phyloP scores from a whole-genome alignment of 257 asterid species.

The Asclepias syriaca region DNA sequence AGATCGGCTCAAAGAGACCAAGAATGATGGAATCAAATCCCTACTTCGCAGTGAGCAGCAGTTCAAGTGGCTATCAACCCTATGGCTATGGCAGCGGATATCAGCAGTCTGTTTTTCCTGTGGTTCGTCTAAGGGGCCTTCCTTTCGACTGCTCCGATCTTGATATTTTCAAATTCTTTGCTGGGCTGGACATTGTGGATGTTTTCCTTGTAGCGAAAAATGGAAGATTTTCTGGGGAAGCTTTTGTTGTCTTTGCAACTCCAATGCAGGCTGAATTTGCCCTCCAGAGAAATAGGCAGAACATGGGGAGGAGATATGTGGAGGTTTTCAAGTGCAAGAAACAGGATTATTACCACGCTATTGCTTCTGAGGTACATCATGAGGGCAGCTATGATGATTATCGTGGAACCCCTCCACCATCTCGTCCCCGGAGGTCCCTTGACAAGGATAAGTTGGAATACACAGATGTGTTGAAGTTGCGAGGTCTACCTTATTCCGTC shows the following conservation, averaged over 20 bases:
- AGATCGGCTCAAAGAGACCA: slow-evolving; percentile 99
- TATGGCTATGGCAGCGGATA: slow-evolving; percentile 43
- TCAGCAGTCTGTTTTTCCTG: slow-evolving; percentile 60
- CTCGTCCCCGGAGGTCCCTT: slow-evolving; percentile 63
- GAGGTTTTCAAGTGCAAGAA: slow-evolving; percentile 91
- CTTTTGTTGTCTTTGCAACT: slow-evolving; percentile 77
- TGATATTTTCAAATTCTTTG: slow-evolving; percentile 77
- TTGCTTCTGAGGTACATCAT: slow-evolving; percentile 66
- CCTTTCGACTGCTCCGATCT: slow-evolving; percentile 81
- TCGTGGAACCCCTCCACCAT: slow-evolving; percentile 53
- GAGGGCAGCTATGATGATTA: slow-evolving; percentile 52
- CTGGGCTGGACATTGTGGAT: slow-evolving; percentile 83
- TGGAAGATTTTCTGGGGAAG: slow-evolving; percentile 85
- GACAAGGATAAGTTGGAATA: slow-evolving; percentile 79
- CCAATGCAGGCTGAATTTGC: slow-evolving; percentile 84
- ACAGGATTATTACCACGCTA: slow-evolving; percentile 88
- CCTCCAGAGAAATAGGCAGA: slow-evolving; percentile 74
- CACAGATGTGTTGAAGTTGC: slow-evolving; percentile 74
- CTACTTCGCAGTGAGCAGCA: slow-evolving; percentile 96
- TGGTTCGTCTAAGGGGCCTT: slow-evolving; percentile 87
- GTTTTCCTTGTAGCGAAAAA: slow-evolving; percentile 75
- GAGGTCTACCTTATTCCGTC: slow-evolving; percentile 83
- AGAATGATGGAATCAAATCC: slow-evolving; percentile 99
- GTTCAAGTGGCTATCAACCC: slow-evolving; percentile 44
- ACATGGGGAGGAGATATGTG: slow-evolving; percentile 94